Conservation (phyloP, 371 early-diverging fungal genomes). For the Funneliformis caledonium region DNA sequence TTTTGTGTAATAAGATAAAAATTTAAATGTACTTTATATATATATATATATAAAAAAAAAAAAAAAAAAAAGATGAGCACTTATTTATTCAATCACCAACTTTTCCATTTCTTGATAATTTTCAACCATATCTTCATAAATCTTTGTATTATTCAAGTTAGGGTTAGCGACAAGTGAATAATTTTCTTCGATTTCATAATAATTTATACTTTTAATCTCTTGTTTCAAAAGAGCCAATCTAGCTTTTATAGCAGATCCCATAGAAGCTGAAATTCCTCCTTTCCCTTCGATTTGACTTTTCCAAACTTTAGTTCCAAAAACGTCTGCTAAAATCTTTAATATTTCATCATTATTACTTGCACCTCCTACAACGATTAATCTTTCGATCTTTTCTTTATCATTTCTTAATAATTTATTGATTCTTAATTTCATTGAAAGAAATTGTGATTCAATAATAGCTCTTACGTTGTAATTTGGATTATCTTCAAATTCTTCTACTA, state of each 20-base stretch:
- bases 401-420: conserved; percentile 47
- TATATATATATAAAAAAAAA: too few species aligned
- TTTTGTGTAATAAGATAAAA: too few species aligned
- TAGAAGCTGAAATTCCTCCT: conserved; percentile 47
- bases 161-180: neutral
- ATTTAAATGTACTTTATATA: too few species aligned
- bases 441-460: conserved; percentile 76
- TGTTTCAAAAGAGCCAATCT: conserved; percentile 37
- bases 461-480: conserved; percentile 55
- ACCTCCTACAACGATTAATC: conserved; percentile 68
- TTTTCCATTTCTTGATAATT: conserved; percentile 18
- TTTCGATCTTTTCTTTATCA: neutral
- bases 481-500: conserved; percentile 56
- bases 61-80: too few species aligned
- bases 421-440: conserved; percentile 71
- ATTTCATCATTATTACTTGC: conserved; percentile 67
- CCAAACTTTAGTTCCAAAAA: conserved; percentile 72
- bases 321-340: conserved; percentile 66
- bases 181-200: neutral
- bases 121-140: conserved; percentile 6
- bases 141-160: neutral
- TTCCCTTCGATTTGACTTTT: conserved; percentile 41
- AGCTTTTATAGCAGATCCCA: conserved; percentile 49
- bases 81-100: neutral
- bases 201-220: neutral